Base-by-base conservation (phyloP, 495 filamentous ascomycete species). In the Aspergillus haitiensis region DNA sequence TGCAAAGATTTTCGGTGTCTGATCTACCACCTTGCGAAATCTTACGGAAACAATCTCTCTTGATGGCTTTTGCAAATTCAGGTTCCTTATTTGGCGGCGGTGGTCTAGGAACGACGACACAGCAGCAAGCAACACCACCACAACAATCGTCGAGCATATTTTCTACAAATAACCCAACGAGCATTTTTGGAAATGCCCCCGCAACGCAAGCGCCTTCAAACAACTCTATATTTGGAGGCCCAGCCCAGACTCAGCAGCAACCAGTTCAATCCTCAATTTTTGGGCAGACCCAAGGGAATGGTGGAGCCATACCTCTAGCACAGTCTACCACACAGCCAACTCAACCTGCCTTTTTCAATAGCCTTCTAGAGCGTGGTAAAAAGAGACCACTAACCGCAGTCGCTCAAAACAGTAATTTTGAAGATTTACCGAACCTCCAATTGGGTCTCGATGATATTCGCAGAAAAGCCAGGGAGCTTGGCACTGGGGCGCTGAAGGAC, bases 391-490 rank as follows among this genome's bases (percentile, higher is more conserved):
- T 79, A 36, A 73, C 75, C 67, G 52, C 66, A 11, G 55, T 70
- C 18, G 72, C 56, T 15, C 74, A 73, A 52, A 75, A 72, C 48
- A 69, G 64, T 48, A 75, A 72, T 51, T 80, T 81, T 58, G 78
- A 76, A 53, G 74, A 81, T 11, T 61, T 82, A 21, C 81, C 81
- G 21, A 77, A 71, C 61, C 72, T 97, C 55, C 91, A 96, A 71
- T 79, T 96, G 44, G 91, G 92, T 6, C 77, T 97, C 13, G 88
- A 89, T 61, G 92, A 96, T 72, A 89, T 97, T 62, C 86, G 91
- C 50, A 86, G 92, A 64, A 89, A 88, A 61, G 88, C 93, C 39
- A 84, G 86, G 68, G 87, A 92, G 69, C 78, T 97, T 15, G 90
- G 89, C 34, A 72, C 78, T n/a, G 67, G 74, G 13, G 75, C 76